Evolutionary conservation across 345 rosid genomes (phyloP), one percentile per base, ranked within the genome.

Genomic region (Citrus mangshanensis): DNA sequence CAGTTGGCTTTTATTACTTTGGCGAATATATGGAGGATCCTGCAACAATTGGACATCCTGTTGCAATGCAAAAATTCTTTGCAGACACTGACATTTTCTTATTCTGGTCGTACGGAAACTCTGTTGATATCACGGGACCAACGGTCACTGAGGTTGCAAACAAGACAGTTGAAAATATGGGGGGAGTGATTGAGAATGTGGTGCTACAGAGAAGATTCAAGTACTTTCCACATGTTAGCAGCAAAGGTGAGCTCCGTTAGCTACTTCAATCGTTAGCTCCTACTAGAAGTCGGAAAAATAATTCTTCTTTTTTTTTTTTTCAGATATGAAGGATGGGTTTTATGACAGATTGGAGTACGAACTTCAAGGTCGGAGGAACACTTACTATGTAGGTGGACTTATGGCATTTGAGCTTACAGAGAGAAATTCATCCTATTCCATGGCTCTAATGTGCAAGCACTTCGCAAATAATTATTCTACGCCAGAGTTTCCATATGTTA

Each of bases 331-430:
- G 88, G 86, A 84, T 55, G 95, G 93, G 27, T 91, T 89, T 82
- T 91, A 89, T 63, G 85, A 86, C 59, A 75, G 78, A 72, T n/a
- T 89, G 2, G 95, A 91, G 77, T 79, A 84, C 28, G 86, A 91
- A 78, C 91, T 89, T 80, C 95, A 91, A 82, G 95, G 95, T 30
- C 55, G 22, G 66, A 80, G 69, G 46, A 88, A 87, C 82, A 91
- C 95, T 56, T 87, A 83, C 84, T 87, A 91, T 65, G 89, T 87
- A 21, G 91, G 95, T 27, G 95, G 95, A 70, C 91, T 89, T 34
- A 82, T 78, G 87, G 95, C 95, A 37, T 91, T 91, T 72, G 95
- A 91, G 78, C 91, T 89, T 32, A 89, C 93, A 4, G 93, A 88
- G 87, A 87, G 95, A 78, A 91, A 89, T 79, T 87, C 93, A 55